Base-by-base conservation (phyloP, 2,329 filamentous ascomycete species). In the Aspergillus sp. region DNA sequence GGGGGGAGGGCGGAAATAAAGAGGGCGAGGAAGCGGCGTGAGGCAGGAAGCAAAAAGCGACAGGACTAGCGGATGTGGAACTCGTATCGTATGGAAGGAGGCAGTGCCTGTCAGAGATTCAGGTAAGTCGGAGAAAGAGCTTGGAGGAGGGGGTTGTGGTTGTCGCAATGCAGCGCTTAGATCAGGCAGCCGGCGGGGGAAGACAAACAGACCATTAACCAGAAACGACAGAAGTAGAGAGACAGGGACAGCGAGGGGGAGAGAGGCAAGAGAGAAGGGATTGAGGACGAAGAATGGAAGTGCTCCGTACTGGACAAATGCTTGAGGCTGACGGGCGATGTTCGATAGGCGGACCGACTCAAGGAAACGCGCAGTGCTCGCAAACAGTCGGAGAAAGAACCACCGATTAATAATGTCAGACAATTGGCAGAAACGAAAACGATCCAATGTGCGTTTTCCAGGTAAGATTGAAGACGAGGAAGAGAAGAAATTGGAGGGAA, bases 1-100 rank as follows among this genome's bases (percentile, higher is more conserved):
- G 63, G 59, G 62, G 45, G 54, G 52, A 31, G 43, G 56, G 43
- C 25, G 43, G 55, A 52, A 52, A 51, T 55, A 45, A 53, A 59
- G 54, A 62, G 58, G 58, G 60, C 64, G 57, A 64, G 54, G 60
- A 57, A 51, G 55, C 64, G 59, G 54, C 47, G 56, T 58, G 43
- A 64, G 64, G 48, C 45, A 53, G 23, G 54, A 34, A 49, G 52
- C 50, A 59, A 52, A 57, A 50, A 66, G 52, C 43, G 66, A 66
- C 50, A 59, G 62, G 62, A 54, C 55, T 54, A 61, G 65, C 52
- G 59, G 57, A 54, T 51, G 59, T 60, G 53, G 58, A 56, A 61
- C 63, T 56, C 47, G 53, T 56, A 51, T 51, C 47, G 53, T 56
- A 51, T 51, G 46, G 46, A 62, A 66, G 60, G 65, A 62, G 58